Evolutionary conservation across 177 flowering plant species (phyloP).

Genomic region (Vitis hybrid): DNA sequence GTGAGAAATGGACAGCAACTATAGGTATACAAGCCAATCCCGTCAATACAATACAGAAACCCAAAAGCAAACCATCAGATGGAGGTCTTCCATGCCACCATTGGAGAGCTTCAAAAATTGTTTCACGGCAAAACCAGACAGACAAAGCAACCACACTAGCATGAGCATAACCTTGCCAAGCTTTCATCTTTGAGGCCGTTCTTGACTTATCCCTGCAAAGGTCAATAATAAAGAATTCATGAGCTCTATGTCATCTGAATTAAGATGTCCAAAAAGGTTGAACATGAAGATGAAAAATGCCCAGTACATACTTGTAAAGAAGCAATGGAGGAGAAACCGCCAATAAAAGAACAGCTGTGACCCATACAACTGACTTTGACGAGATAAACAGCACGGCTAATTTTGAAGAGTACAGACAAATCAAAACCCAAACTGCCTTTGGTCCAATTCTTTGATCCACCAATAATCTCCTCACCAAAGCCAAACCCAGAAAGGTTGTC

Average conservation of each 20-base stretch:
- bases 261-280: not conserved
- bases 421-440: conserved; percentile 82
- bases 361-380: conserved; percentile 86
- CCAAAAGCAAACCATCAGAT: conserved; percentile 87
- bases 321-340: conserved; percentile 95
- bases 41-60: conserved; percentile 68
- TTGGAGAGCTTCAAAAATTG: conserved; percentile 94
- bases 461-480: conserved; percentile 74
- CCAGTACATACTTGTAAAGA: conserved; percentile 76
- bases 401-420: conserved; percentile 85
- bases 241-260: not conserved
- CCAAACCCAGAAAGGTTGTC: conserved; percentile 82
- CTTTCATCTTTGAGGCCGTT: conserved; percentile 76
- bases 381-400: conserved; percentile 81
- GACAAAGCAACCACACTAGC: conserved; percentile 80
- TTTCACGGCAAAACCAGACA: conserved; percentile 92
- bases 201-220: conserved; percentile 76
- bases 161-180: conserved; percentile 95
- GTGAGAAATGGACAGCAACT: conserved; percentile 88
- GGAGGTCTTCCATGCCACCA: conserved; percentile 98
- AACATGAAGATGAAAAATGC: not conserved
- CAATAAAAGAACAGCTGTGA: conserved; percentile 76
- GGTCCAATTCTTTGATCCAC: conserved; percentile 78
- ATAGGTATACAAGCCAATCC: conserved; percentile 94
- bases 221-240: conserved; percentile 3